These are phyloP conservation scores for Phalaenopsis aphrodite DNA, from an alignment of 106 monocot species.

Conservation along the genomic window DNA sequence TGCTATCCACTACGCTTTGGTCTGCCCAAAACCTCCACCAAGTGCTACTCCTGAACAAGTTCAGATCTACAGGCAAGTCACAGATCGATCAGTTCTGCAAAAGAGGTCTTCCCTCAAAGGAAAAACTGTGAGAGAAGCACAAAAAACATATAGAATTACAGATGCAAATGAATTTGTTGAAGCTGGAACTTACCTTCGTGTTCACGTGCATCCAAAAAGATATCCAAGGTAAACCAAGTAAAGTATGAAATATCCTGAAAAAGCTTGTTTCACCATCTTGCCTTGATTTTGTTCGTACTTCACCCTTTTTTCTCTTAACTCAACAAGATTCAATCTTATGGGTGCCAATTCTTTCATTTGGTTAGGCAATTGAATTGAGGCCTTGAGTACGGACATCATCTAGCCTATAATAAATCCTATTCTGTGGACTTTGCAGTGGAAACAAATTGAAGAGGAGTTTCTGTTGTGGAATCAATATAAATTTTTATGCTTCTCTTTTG, in stretches of 20 bases:
- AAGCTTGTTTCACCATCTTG: not conserved
- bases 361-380: too few relatives aligned
- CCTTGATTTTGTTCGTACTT: not conserved
- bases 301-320: not conserved
- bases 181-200: slow-evolving; percentile 79
- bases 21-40: slow-evolving; percentile 85
- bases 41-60: slow-evolving; percentile 80
- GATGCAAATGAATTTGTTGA: slow-evolving; percentile 72
- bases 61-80: slow-evolving; percentile 63
- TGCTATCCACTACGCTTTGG: slow-evolving; percentile 87
- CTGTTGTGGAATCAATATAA: not conserved
- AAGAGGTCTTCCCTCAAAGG: slow-evolving; percentile 83
- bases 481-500: not conserved
- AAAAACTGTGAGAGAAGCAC: slow-evolving; percentile 90
- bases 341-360: too few relatives aligned
- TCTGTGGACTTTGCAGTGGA: too few relatives aligned
- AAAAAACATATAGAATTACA: slow-evolving; percentile 80
- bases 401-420: too few relatives aligned
- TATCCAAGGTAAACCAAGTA: slow-evolving; percentile 57
- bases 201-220: slow-evolving; percentile 97
- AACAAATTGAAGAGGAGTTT: not conserved
- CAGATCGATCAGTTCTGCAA: slow-evolving; percentile 61
- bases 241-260: not conserved
- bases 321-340: not conserved
- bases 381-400: too few relatives aligned